Base-by-base conservation (phyloP, 176 grass and related monocot species). In the Triticum aestivum region DNA sequence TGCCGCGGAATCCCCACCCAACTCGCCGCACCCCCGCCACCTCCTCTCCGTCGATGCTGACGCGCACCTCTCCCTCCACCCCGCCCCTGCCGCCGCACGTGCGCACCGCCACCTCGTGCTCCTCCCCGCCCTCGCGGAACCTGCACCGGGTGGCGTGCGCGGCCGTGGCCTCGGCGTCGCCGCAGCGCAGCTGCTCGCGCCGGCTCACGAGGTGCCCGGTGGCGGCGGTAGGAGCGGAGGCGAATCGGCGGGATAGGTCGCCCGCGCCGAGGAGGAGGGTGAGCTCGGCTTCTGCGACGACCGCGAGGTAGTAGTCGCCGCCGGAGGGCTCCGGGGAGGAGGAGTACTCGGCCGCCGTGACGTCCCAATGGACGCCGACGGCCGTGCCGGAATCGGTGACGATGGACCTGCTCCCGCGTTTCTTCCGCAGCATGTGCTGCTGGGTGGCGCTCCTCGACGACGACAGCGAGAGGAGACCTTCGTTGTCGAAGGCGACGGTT, bases 1-100 rank as follows among this genome's bases (percentile, higher is more conserved):
- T 97, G 39, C 92, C 92, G 15, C 92, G 73, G 83, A 97, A 97
- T 1, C 91, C 90, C 92, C 91, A 97, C 59, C 89, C 86, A 4
- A 95, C 78, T 11, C 85, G 58, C 65, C 79, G 78, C 63, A 93
- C 92, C 20, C 74, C 84, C 61, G 87, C 93, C 66, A 93, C 89
- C 91, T 78, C 86, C 89, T 95, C 88, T 61, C 90, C 87, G 87
- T 98, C 93, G 73, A 97, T 90, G 81, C 21, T 87, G 15, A 97
- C 95, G 21, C 74, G 67, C 66, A 97, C 56, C 80, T 85, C 85
- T 8, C 79, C 82, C 0, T 93, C 89, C 74, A 21, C 74, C 9
- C 83, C 90, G 18, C 87, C 89, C 74, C 83, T 82, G 87, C 47
- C 47, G 27, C 73, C 47, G 73, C 85, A 90, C 26, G 81, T 77